Conservation (phyloP, 352 stramenopile species). For the Phytophthora crassamura region DNA sequence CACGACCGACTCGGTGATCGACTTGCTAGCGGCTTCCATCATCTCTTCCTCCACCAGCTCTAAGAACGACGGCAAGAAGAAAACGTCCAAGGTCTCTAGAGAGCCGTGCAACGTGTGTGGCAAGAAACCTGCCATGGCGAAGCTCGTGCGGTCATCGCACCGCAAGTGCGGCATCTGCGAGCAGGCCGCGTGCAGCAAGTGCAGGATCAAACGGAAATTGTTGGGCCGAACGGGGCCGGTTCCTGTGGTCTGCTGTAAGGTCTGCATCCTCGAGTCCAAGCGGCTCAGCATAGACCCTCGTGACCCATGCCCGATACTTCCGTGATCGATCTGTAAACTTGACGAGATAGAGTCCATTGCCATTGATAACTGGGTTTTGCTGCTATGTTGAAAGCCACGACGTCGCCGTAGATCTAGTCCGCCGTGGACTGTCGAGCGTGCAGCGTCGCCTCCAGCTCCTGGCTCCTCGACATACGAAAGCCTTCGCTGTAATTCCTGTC, state of each 20-base stretch:
- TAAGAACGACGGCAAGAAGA: slow-evolving; percentile 8
- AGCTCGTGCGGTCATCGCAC: slow-evolving; percentile 31
- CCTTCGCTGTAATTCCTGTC: background rate
- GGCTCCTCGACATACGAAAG: background rate
- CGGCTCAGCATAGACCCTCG: slow-evolving; percentile 41
- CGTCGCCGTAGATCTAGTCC: slow-evolving; percentile 17
- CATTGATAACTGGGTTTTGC: too few species aligned
- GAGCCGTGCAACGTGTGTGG: slow-evolving; percentile 30
- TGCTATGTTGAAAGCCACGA: background rate
- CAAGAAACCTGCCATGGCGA: slow-evolving; percentile 28
- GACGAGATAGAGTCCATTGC: background rate
- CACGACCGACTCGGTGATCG: slow-evolving; percentile 26
- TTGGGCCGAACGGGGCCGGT: slow-evolving; percentile 37
- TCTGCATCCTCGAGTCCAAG: slow-evolving; percentile 50
- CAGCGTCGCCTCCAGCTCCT: background rate
- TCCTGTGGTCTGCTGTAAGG: slow-evolving; percentile 43
- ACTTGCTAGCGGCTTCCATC: slow-evolving; percentile 25
- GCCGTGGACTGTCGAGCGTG: slow-evolving; percentile 3
- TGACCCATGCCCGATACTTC: slow-evolving; percentile 46
- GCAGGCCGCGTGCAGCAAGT: slow-evolving; percentile 43
- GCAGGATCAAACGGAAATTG: slow-evolving; percentile 47
- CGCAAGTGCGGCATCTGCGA: slow-evolving; percentile 46
- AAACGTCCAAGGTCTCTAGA: slow-evolving; percentile 3
- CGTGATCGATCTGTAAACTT: background rate
- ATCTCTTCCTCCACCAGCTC: slow-evolving; percentile 25